Conservation (phyloP, 208 protist species). For the Acanthamoeba sp. region DNA sequence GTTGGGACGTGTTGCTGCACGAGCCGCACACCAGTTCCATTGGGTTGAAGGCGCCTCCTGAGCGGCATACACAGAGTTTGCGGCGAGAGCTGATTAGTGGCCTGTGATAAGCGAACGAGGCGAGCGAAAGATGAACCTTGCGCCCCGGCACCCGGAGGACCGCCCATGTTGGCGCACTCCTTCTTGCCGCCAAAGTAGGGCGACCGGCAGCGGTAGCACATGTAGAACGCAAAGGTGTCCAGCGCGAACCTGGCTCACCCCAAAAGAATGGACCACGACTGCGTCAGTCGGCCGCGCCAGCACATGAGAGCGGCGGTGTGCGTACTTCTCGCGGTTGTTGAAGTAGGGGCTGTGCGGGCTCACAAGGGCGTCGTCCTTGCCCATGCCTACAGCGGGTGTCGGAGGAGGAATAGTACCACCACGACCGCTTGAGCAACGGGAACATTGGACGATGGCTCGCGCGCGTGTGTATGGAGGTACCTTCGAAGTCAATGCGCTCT, state of each 20-base stretch:
- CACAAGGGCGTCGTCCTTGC: neutral
- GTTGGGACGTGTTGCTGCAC: neutral
- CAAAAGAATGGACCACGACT: neutral
- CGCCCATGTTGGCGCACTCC: slow-evolving; percentile 39
- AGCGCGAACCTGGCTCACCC: neutral
- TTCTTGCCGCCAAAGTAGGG: slow-evolving; percentile 66
- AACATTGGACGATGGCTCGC: too few species aligned
- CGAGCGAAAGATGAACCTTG: too few species aligned
- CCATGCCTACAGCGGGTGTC: slow-evolving; percentile 8
- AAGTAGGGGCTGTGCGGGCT: slow-evolving; percentile 54
- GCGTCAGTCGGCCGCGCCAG: too few species aligned
- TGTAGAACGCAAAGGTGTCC: slow-evolving; percentile 43
- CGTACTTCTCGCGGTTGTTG: slow-evolving; percentile 30
- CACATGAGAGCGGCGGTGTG: neutral
- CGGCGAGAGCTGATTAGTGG: neutral
- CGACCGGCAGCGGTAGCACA: slow-evolving; percentile 53
- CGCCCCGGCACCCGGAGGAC: neutral
- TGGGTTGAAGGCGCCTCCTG: slow-evolving; percentile 16
- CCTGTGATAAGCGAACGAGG: neutral
- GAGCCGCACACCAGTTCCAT: slow-evolving; percentile 27
- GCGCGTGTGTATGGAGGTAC: slow-evolving; percentile 3
- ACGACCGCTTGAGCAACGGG: neutral
- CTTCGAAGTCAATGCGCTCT: slow-evolving; percentile 1
- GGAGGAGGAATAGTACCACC: neutral
- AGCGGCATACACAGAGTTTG: neutral